phyloP scores from a whole-genome alignment of 192 early-diverging fungal species.

The Funneliformis mosseae region DNA sequence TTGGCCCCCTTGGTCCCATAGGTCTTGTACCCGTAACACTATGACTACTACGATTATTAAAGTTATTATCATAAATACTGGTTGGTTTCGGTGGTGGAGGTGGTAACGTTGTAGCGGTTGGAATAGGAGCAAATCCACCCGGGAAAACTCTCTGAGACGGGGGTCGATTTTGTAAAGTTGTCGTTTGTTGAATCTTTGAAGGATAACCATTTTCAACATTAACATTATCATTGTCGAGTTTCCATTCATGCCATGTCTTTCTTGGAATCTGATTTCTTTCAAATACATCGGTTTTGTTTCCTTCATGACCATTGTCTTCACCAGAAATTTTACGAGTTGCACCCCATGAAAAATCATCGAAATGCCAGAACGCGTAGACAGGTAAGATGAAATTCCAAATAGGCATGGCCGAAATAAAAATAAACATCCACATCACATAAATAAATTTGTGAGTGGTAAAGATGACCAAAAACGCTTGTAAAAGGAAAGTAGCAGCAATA shows the following conservation, averaged over 20 bases:
- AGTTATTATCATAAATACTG: not conserved
- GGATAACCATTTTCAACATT: not conserved
- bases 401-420: constrained; percentile 81
- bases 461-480: constrained; percentile 73
- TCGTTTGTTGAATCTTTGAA: not conserved
- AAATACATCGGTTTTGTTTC: constrained; percentile 73
- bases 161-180: not conserved
- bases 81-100: too few relatives aligned
- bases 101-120: too few relatives aligned
- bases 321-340: constrained; percentile 75
- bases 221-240: not conserved
- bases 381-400: constrained; percentile 96
- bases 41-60: not conserved
- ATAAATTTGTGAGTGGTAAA: constrained; percentile 70
- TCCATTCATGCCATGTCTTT: constrained; percentile 64
- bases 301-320: constrained; percentile 65
- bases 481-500: constrained; percentile 60
- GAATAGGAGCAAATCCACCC: too few relatives aligned
- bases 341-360: constrained; percentile 89
- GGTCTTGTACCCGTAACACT: not conserved
- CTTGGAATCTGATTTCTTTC: constrained; percentile 58
- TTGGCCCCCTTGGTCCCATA: constrained; percentile 8
- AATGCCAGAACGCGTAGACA: constrained; percentile 91
- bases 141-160: not conserved
- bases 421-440: constrained; percentile 78